A percentile compares a stretch with the other conserved stretches of the same genome.
Evolutionary conservation across 257 asterid genomes (phyloP).

Genomic region (Jacaranda mimosifolia): DNA sequence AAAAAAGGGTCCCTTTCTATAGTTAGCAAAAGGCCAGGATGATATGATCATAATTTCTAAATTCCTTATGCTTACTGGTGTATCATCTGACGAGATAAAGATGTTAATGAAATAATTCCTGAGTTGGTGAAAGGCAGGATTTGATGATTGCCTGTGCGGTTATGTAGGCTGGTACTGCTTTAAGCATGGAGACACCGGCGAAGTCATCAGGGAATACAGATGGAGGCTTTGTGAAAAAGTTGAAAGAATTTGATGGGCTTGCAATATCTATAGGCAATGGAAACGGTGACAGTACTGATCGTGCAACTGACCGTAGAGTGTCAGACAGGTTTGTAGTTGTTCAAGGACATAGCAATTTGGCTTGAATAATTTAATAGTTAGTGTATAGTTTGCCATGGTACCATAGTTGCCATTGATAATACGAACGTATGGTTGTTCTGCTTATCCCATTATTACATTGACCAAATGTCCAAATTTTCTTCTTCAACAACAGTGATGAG

Average conservation of each 20-base stretch:
- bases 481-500: slow-evolving; percentile 63
- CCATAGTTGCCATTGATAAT: neutral
- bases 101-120: neutral
- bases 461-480: slow-evolving; percentile 32
- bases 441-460: slow-evolving; percentile 4
- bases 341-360: slow-evolving; percentile 16
- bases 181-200: slow-evolving; percentile 65
- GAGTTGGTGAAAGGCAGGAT: slow-evolving; percentile 16
- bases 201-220: slow-evolving; percentile 70
- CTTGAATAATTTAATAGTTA: slow-evolving; percentile 8
- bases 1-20: neutral
- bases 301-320: slow-evolving; percentile 58
- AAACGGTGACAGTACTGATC: slow-evolving; percentile 62
- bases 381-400: neutral
- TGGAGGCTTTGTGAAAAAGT: slow-evolving; percentile 68
- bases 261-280: slow-evolving; percentile 87
- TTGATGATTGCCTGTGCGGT: slow-evolving; percentile 27
- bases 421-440: slow-evolving; percentile 1
- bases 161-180: slow-evolving; percentile 70
- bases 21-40: neutral
- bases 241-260: slow-evolving; percentile 85
- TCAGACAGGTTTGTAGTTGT: slow-evolving; percentile 76
- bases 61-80: neutral
- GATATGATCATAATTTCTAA: neutral
- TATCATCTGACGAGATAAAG: neutral